Evolutionary conservation across 1,139 yeast species (phyloP).

Genomic region (Suhomyces maxii): DNA sequence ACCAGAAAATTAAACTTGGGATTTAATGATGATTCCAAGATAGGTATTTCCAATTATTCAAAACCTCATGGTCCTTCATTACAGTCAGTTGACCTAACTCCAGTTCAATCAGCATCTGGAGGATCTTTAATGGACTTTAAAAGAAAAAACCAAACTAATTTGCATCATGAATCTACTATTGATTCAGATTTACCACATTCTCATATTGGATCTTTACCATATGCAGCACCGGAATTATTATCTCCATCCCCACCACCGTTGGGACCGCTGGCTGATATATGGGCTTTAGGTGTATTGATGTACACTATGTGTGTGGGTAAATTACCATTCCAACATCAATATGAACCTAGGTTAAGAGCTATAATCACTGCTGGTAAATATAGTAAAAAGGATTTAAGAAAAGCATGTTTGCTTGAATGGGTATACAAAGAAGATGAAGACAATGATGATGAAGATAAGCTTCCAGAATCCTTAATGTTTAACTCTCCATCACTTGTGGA

Average conservation of each 20-base stretch:
- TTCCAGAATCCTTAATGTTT: constrained; percentile 9
- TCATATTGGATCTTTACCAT: constrained; percentile 86
- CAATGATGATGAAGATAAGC: constrained; percentile 5
- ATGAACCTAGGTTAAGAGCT: constrained; percentile 74
- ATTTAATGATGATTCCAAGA: constrained; percentile 31
- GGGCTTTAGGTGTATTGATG: constrained; percentile 85
- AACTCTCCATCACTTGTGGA: constrained; percentile 24
- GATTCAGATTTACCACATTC: constrained; percentile 56
- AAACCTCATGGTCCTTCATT: constrained; percentile 38
- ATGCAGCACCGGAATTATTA: constrained; percentile 86
- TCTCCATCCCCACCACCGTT: constrained; percentile 66
- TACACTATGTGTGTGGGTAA: constrained; percentile 73
- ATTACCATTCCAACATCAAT: constrained; percentile 80
- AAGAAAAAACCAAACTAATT: constrained; percentile 11
- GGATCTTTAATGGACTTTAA: constrained; percentile 15
- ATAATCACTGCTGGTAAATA: constrained; percentile 70
- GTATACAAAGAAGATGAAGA: constrained; percentile 20
- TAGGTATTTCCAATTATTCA: constrained; percentile 31
- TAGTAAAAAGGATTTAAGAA: constrained; percentile 43
- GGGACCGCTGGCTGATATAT: constrained; percentile 76
- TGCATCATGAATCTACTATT: constrained; percentile 15
- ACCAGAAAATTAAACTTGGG: constrained; percentile 19
- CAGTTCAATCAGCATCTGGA: constrained; percentile 21
- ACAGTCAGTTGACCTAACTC: constrained; percentile 37
- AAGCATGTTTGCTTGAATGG: constrained; percentile 34